phyloP scores from a whole-genome alignment of 441 rosid species.

The Erysimum cheiri region DNA sequence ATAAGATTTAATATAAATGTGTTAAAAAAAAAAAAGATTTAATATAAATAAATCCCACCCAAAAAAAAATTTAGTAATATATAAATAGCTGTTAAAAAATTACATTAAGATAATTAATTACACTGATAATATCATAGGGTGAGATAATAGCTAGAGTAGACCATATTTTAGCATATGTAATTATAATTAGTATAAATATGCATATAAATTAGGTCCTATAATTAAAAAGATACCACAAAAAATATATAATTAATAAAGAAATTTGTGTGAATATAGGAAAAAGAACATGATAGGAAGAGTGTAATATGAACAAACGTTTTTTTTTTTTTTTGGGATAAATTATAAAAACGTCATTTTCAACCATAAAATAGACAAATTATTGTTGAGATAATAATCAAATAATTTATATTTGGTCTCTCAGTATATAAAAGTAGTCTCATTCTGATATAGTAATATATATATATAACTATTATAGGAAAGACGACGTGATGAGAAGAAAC shows the following conservation, averaged over 20 bases:
- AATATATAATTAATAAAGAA: neutral
- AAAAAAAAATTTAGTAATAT: too few species aligned
- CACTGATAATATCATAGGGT: neutral
- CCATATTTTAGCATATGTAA: neutral
- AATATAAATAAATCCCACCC: too few species aligned
- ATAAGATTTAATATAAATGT: too few species aligned
- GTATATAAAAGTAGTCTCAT: neutral
- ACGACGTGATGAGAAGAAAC: slow-evolving; percentile 41
- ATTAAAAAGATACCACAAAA: neutral
- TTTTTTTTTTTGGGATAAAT: neutral
- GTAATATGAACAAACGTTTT: slow-evolving; percentile 2
- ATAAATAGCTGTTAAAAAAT: too few species aligned
- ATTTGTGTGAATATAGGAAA: neutral
- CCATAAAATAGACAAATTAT: neutral
- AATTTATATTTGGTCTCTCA: neutral
- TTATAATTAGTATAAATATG: too few species aligned
- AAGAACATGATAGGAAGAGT: slow-evolving; percentile 21
- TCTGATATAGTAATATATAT: neutral
- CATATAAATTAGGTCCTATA: neutral
- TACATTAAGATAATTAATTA: neutral
- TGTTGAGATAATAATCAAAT: slow-evolving; percentile 20
- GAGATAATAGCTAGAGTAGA: neutral
- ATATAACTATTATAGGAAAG: slow-evolving; percentile 37
- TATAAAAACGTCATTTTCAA: slow-evolving; percentile 19
- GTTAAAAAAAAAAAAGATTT: too few species aligned